Evolutionary conservation across 805 yeast genomes (phyloP), one percentile per base, ranked within the genome.

Genomic region (Monosporozyma aerobia): DNA sequence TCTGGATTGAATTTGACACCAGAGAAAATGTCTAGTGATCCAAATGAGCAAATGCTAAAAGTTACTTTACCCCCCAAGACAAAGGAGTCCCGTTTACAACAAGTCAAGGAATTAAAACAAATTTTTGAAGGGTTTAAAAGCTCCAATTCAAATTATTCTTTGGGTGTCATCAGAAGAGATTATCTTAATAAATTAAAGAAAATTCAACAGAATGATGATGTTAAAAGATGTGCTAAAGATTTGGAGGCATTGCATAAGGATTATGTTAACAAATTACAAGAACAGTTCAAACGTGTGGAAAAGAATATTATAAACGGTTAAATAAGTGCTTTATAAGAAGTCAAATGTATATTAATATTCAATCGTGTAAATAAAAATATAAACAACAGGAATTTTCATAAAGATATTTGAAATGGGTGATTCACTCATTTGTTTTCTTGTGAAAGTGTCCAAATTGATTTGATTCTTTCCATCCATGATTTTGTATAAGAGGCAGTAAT

Each of bases 401-500:
- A n/a, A 37, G 40, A 11, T 37, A 37, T 37, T 13, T 11, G 14
- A 11, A 37, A 13, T 33, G 10, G 5, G 37, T 11, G 11, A 44
- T 19, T 13, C 5, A 14, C 5, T 33, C 30, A 47, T 14, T 23
- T 29, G 16, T 64, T 60, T 57, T 75, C 77, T 56, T 70, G 77
- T n/a, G 85, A 82, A 57, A 81, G 60, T 0, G 78, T 72, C 51
- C 78, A 73, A 41, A 82, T 57, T 3, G 83, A 78, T 58, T 79
- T 80, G 41, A 80, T 59, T 60, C 79, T 80, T 56, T 81, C 81
- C 94, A 95, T 87, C 43, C 76, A 57, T 50, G 92, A 80, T 50
- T 70, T 77, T 58, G 86, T 87, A 62, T 94, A 94, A 27, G 96
- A 95, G 25, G 90, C 92, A 43, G 78, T 77, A 63, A 90, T 90